These are phyloP conservation scores for Juncus inflexus DNA, from an alignment of 176 grass and related monocot genomes.

Conservation along the genomic window DNA sequence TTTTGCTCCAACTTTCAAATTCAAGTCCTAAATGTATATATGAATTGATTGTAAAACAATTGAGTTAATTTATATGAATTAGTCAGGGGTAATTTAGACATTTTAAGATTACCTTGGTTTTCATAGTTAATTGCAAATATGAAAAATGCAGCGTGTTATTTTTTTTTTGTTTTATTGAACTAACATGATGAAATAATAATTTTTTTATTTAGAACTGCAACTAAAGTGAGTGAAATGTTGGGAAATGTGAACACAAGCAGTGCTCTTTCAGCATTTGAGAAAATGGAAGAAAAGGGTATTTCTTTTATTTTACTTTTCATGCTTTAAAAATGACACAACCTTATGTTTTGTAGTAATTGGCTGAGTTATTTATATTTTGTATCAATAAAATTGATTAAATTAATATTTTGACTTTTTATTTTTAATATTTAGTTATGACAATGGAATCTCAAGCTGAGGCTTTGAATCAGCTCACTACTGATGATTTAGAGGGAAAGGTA, in stretches of 20 bases:
- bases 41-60: too few species aligned
- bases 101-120: too few species aligned
- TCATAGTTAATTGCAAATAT: too few species aligned
- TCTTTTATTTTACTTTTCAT: slow-evolving; percentile 20
- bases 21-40: too few species aligned
- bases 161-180: not conserved
- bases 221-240: slow-evolving; percentile 99
- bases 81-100: too few species aligned
- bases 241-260: slow-evolving; percentile 95
- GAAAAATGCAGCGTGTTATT: not conserved
- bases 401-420: too few species aligned
- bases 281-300: slow-evolving; percentile 99
- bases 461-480: slow-evolving; percentile 72
- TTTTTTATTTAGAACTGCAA: slow-evolving; percentile 60
- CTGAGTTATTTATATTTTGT: slow-evolving; percentile 14
- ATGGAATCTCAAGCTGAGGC: slow-evolving; percentile 99
- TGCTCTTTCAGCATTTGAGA: slow-evolving; percentile 96
- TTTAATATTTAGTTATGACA: slow-evolving; percentile 58
- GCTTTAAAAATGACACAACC: slow-evolving; percentile 16
- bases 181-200: not conserved
- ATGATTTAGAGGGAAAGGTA: slow-evolving; percentile 99
- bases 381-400: slow-evolving; percentile 4
- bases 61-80: too few species aligned
- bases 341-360: slow-evolving; percentile 2
- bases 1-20: too few species aligned